Percentiles rank a stretch among this genome's conserved stretches.
These are phyloP conservation scores for Pichia sp. DNA, from an alignment of 1,139 yeast genomes.

Conservation along the genomic window DNA sequence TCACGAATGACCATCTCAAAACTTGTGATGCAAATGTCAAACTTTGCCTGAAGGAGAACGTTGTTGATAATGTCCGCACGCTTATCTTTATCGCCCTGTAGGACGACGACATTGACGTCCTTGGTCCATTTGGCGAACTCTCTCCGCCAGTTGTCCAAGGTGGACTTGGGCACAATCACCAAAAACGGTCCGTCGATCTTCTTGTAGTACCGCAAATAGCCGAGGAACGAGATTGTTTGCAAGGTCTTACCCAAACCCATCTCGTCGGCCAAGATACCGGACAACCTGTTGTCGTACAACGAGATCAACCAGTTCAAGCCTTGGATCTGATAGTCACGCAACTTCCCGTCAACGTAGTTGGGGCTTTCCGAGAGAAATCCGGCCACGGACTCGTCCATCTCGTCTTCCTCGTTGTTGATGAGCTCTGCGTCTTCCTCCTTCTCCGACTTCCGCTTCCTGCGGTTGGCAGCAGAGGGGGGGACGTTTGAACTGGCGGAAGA, in stretches of 20 bases:
- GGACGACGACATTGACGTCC: constrained; percentile 78
- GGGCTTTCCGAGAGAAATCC: constrained; percentile 81
- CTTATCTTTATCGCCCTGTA: constrained; percentile 84
- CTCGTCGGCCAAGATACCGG: constrained; percentile 95
- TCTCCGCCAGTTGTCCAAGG: constrained; percentile 92
- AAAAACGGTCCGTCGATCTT: constrained; percentile 87
- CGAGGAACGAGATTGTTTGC: constrained; percentile 88
- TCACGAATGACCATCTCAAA: constrained; percentile 92
- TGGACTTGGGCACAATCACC: constrained; percentile 90
- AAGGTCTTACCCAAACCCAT: constrained; percentile 97
- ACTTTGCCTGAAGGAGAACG: constrained; percentile 62
- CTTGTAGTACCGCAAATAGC: constrained; percentile 74
- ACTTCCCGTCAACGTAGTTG: constrained; percentile 57
- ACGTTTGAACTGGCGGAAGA: constrained; percentile 17
- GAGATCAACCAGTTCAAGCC: constrained; percentile 92
- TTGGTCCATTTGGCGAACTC: constrained; percentile 96
- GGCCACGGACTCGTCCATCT: constrained; percentile 45
- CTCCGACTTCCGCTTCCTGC: constrained; percentile 66
- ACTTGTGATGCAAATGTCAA: constrained; percentile 86
- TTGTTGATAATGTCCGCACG: constrained; percentile 59
- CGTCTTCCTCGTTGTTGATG: constrained; percentile 72
- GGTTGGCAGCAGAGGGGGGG: constrained; percentile 20
- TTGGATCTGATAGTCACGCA: constrained; percentile 82
- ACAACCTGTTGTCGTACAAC: constrained; percentile 74
- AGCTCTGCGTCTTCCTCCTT: constrained; percentile 91